phyloP scores from a whole-genome alignment of 108 stramenopile genomes.

The Licmophora abbreviata region DNA sequence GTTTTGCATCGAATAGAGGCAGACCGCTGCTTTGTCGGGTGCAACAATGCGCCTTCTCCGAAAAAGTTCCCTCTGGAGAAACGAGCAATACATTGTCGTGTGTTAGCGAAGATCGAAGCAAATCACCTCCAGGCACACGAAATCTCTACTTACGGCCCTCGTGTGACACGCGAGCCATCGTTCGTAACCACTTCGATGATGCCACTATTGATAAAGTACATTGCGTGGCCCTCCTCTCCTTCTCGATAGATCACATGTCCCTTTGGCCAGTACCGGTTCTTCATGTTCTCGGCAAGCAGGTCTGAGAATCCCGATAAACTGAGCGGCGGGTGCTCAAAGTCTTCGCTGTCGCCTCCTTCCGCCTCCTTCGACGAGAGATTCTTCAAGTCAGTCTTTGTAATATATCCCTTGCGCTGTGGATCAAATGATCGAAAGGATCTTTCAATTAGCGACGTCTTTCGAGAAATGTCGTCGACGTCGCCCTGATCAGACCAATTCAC shows the following conservation, averaged over 20 bases:
- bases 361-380: neutral
- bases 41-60: constrained; percentile 74
- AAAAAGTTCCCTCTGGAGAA: constrained; percentile 74
- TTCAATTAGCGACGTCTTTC: constrained; percentile 42
- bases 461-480: constrained; percentile 20
- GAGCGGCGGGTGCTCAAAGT: constrained; percentile 21
- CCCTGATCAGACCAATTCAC: constrained; percentile 44
- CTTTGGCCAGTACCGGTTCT: constrained; percentile 67
- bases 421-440: constrained; percentile 37
- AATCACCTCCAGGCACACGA: too few species aligned
- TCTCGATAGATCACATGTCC: constrained; percentile 66
- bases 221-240: constrained; percentile 55
- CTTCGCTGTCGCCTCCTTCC: constrained; percentile 15
- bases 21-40: constrained; percentile 46
- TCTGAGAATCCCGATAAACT: constrained; percentile 62
- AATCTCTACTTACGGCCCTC: constrained; percentile 33
- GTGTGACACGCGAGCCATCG: constrained; percentile 47
- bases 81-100: too few species aligned
- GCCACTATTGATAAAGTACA: constrained; percentile 82
- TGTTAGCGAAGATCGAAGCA: too few species aligned
- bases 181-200: constrained; percentile 56
- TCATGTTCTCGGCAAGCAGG: constrained; percentile 71
- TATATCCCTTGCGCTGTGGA: constrained; percentile 4
- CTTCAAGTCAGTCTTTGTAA: constrained; percentile 10
- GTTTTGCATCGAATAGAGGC: constrained; percentile 67